Conservation (phyloP, 129 eudicot genomes). For the Silybum marianum region DNA sequence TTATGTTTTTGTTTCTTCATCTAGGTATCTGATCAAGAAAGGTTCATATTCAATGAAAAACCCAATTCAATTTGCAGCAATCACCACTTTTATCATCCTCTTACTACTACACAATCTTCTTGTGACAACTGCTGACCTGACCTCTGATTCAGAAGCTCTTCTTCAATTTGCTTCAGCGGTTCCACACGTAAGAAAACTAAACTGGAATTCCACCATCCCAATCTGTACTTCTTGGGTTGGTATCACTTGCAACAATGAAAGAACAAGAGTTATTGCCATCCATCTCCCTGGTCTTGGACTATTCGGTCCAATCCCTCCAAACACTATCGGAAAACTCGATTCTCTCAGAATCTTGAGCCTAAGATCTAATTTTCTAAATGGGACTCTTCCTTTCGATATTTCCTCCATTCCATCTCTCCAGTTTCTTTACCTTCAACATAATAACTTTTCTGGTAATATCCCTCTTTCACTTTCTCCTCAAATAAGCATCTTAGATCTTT, state of each 20-base stretch:
- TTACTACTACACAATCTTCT: conserved; percentile 29
- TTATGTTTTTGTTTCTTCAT: background rate
- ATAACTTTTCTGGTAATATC: conserved; percentile 64
- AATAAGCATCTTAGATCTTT: conserved; percentile 63
- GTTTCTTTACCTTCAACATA: conserved; percentile 65
- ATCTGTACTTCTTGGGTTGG: conserved; percentile 87
- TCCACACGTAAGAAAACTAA: conserved; percentile 70
- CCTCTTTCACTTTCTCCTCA: conserved; percentile 48
- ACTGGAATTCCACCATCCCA: conserved; percentile 60
- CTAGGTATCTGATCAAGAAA: background rate
- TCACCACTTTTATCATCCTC: conserved; percentile 30
- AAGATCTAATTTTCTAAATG: conserved; percentile 70
- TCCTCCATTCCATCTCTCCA: conserved; percentile 70
- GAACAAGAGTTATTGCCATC: conserved; percentile 64
- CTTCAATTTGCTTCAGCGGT: conserved; percentile 70
- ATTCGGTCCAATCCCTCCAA: conserved; percentile 66
- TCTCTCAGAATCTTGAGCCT: conserved; percentile 72
- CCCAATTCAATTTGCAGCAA: conserved; percentile 29
- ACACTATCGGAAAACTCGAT: conserved; percentile 61
- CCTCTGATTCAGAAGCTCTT: conserved; percentile 66
- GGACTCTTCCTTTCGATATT: conserved; percentile 71
- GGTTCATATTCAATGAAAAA: conserved; percentile 20
- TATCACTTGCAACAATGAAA: conserved; percentile 60
- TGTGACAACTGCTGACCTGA: conserved; percentile 48
- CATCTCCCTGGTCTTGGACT: conserved; percentile 92